Base-by-base conservation (phyloP, 73 alveolate genomes). In the Paramecium bursaria region DNA sequence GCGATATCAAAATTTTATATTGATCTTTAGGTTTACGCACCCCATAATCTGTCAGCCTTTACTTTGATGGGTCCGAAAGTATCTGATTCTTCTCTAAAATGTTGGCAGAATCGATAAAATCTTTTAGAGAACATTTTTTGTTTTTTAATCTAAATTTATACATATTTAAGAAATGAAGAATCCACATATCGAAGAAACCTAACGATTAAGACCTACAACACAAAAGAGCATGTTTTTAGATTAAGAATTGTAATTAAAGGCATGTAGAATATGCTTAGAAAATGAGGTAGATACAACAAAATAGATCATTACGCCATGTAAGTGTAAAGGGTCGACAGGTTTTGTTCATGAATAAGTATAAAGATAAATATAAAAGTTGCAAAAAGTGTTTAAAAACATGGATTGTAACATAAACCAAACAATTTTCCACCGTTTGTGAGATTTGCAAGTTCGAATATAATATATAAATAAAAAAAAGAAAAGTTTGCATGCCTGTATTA, bases 11-110 rank as follows among this genome's bases (percentile, higher is more conserved):
- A 97, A 94, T 97, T 97, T 86, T 94, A 93, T 55, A 97, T 88
- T 23, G 98, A 94, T 87, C 99, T 91, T 91, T 95, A 95, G n/a
- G 99, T 95, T 67, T 97, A 92, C n/a, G 99, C 98, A n/a, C 99
- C 99, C 99, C 99, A 96, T 80, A 92, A 95, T 42, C 92, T 92
- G 74, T 96, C 97, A 77, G 93, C 91, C 6, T 99, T 98, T 19
- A 97, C 98, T 31, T 96, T 91, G 74, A 96, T 79, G 54, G 91
- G 97, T 14, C 99, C 99, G 47, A 97, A 93, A 27, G 98, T 94
- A 86, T 97, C 99, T 14, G 88, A 75, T 90, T 97, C 99, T 74
- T 67, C 90, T 82, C 99, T 86, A 57, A 85, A 88, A 13, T 42
- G 5, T 67, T 53, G 44, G 46, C 82, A 67, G 48, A 67, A 67